Base-by-base conservation (phyloP, 352 stramenopile species). In the Globisporangium sylvaticum region DNA sequence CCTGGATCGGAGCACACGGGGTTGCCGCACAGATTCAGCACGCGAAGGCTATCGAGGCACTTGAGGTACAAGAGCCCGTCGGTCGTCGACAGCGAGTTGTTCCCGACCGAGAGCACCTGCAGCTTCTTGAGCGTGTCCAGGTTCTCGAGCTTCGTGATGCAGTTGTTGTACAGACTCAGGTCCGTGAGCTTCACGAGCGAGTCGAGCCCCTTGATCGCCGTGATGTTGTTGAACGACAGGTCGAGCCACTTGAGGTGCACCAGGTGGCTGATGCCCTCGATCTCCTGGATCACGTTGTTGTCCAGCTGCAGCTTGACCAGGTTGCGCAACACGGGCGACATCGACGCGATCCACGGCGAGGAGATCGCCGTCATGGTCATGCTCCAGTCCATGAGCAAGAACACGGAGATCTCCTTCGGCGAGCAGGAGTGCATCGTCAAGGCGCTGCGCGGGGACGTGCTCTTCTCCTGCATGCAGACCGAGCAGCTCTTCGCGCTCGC, bases 161-260 rank as follows among this genome's bases (percentile, higher is more conserved):
- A 88, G 72, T 98, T 98, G 71, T 95, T 97, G 77, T 96, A 98
- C 2, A 98, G 75, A 62, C 81, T 97, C 24, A 98, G 74, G 62
- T 98, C 95, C 29, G 89, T 95, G 15, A 98, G 83, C 46, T 94
- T 72, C 24, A 87, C 89, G 20, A 98, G 81, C 27, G 83, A 90
- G n/a, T 98, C 90, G 18, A 98, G 77, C 0, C 95, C 95, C 42
- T 93, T 84, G 70, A 98, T 97, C 29, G 66, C 70, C 3, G 80
- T 84, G 72, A 98, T 98, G 74, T 96, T 97, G 77, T 98, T 98
- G 77, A 98, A 98, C 31, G 84, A 96, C 9, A 98, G 69, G 73
- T 98, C 95, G 52, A 98, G 86, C 94, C 94, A 98, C 61, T 91
- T 83, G 42, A 98, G 78, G 39, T 95, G 86, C 37, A 89, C 83